Base-by-base conservation (phyloP, 139 green algal species). In the Tetraselmis striata region DNA sequence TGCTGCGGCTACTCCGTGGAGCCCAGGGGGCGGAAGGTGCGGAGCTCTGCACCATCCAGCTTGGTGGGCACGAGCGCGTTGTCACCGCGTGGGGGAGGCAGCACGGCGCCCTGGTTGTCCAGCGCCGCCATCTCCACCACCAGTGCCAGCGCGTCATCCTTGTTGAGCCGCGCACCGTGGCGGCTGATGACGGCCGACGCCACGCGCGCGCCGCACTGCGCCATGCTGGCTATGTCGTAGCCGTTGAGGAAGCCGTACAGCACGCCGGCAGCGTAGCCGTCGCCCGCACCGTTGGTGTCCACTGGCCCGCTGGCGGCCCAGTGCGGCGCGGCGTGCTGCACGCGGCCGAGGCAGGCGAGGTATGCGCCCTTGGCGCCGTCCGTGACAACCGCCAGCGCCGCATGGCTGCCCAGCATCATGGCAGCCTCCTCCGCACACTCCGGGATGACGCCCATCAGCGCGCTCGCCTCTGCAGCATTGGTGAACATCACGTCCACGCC, bases 241-340 rank as follows among this genome's bases (percentile, higher is more conserved):
- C 90, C 89, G 0, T 30, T 30, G 24, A 96, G 83, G 30, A 93
- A 86, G 1, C 81, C 93, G 76, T 90, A 91, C 32, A 96, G 31
- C 22, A 94, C 45, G 22, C 92, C 93, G 0, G 93, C 94, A 2
- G 91, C 90, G 79, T 94, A 98, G 23, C 90, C 94, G 82, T 98
- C 94, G 1, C 94, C 93, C 25, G 94, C 94, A 27, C 95, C 95
- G 79, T 93, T 97, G 0, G 94, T 98, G 87, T 98, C 95, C 58
- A 97, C 91, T 22, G 95, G 92, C 1, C 86, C 78, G 2, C 86
- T n/a, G 1, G 85, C 45, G 0, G 81, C 80, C 94, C 92, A 96
- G 84, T 88, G 88, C 2, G 94, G 90, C 0, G 92, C 92, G 27
- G 95, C 82, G 0, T 59, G 59, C 67, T 88, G 79, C 58, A 80